phyloP scores from a whole-genome alignment of 495 filamentous ascomycete genomes.

The Aspergillus saccharolyticus region DNA sequence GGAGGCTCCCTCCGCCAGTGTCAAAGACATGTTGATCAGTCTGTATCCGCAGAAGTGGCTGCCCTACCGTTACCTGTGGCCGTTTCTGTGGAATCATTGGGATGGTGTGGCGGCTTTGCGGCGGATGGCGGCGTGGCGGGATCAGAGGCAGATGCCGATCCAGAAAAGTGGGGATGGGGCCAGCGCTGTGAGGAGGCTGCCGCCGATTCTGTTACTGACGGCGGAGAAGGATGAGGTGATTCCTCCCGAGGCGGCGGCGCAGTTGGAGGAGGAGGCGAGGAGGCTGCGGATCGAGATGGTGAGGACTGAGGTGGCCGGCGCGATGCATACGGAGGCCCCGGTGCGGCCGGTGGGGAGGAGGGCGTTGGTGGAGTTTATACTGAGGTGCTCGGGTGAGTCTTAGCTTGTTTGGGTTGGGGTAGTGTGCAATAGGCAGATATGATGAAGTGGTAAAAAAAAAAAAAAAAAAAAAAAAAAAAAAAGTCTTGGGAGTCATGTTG shows the following conservation, averaged over 20 bases:
- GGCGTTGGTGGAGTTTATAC: conserved; percentile 37
- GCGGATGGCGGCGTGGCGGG: conserved; percentile 27
- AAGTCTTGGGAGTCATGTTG: too few relatives aligned
- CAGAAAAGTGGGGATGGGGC: too few relatives aligned
- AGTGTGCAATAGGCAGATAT: too few relatives aligned
- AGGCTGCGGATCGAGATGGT: conserved; percentile 28
- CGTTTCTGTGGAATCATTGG: conserved; percentile 53
- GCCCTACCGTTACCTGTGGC: conserved; percentile 61
- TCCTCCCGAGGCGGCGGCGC: conserved; percentile 49
- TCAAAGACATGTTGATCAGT: conserved; percentile 65
- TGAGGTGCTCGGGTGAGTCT: too few relatives aligned
- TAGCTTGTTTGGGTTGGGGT: too few relatives aligned
- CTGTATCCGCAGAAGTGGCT: conserved; percentile 82
- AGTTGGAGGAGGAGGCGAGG: conserved; percentile 37
- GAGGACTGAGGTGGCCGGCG: conserved; percentile 36
- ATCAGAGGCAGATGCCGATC: not conserved
- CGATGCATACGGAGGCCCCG: conserved; percentile 50
- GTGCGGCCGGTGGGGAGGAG: conserved; percentile 37
- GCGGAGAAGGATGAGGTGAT: conserved; percentile 67
- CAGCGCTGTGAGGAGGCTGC: conserved; percentile 6
- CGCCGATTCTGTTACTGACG: conserved; percentile 53
- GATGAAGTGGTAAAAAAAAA: too few relatives aligned
- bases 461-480: too few relatives aligned
- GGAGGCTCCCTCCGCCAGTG: conserved; percentile 72
- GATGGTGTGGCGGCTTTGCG: conserved; percentile 35